These are phyloP conservation scores for Psilocybe cyanescens DNA, from an alignment of 768 basidiomycete species.

Conservation along the genomic window DNA sequence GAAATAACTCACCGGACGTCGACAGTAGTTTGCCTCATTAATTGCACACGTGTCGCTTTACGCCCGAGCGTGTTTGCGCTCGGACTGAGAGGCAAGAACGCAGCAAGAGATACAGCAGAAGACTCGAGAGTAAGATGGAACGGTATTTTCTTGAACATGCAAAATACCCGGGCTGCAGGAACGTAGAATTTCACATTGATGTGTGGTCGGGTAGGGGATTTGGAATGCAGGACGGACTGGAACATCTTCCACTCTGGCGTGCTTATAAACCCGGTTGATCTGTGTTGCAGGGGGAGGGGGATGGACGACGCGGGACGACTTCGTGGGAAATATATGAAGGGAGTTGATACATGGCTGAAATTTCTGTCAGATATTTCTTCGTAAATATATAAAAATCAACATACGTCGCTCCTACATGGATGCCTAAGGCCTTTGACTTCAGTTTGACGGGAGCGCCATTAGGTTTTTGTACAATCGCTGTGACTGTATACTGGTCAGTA, in stretches of 20 bases:
- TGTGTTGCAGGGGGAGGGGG: constrained; percentile 46
- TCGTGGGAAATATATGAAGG: constrained; percentile 69
- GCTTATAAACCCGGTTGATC: constrained; percentile 42
- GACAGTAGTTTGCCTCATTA: constrained; percentile 70
- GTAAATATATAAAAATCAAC: constrained; percentile 20
- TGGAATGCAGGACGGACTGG: constrained; percentile 44
- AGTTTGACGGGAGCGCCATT: constrained; percentile 45
- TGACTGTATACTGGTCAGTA: constrained; percentile 54
- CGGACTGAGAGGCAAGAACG: constrained; percentile 65
- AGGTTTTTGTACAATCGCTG: constrained; percentile 53
- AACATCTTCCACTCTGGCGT: constrained; percentile 55
- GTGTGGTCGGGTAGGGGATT: constrained; percentile 39
- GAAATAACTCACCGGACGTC: constrained; percentile 53
- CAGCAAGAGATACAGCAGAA: constrained; percentile 55
- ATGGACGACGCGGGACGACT: constrained; percentile 59
- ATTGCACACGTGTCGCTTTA: constrained; percentile 54
- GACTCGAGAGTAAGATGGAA: constrained; percentile 69
- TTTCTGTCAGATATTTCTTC: constrained; percentile 5
- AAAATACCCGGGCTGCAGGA: constrained; percentile 63
- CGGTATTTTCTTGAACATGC: constrained; percentile 61
- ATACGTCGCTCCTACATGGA: constrained; percentile 57
- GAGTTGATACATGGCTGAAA: constrained; percentile 56
- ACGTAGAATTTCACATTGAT: constrained; percentile 51
- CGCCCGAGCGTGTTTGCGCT: constrained; percentile 34
- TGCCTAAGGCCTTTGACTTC: constrained; percentile 57